phyloP scores from a whole-genome alignment of 306 rosid species.

The Lotus japonicus region DNA sequence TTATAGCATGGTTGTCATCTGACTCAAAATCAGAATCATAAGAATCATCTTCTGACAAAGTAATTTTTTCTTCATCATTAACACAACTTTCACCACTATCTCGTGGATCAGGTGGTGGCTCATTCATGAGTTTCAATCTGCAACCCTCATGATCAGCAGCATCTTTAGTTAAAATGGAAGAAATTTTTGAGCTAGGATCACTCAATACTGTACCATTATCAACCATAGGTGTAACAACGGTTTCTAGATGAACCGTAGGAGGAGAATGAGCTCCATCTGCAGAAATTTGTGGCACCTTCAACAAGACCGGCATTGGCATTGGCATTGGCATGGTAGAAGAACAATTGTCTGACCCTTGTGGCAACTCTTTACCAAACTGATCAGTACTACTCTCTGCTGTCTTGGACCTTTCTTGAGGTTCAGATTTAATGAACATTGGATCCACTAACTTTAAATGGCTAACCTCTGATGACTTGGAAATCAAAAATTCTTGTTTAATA shows the following conservation, averaged over 20 bases:
- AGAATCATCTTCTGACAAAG: slow-evolving; percentile 56
- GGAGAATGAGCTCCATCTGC: slow-evolving; percentile 14
- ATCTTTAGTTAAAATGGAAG: slow-evolving; percentile 22
- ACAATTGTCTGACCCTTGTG: slow-evolving; percentile 20
- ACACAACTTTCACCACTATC: slow-evolving; percentile 47
- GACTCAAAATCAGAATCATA: slow-evolving; percentile 70
- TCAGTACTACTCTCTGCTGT: slow-evolving; percentile 27
- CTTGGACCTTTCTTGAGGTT: slow-evolving; percentile 33
- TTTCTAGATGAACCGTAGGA: slow-evolving; percentile 28
- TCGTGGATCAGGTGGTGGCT: slow-evolving; percentile 25
- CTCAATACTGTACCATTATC: slow-evolving; percentile 22
- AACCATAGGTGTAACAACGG: slow-evolving; percentile 17
- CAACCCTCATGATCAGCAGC: slow-evolving; percentile 19
- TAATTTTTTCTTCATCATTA: slow-evolving; percentile 79
- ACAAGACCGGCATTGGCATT: not conserved
- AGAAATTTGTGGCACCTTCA: slow-evolving; percentile 3
- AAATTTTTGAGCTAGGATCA: slow-evolving; percentile 22
- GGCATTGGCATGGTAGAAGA: slow-evolving; percentile 23
- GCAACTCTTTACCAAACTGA: slow-evolving; percentile 24
- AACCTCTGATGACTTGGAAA: slow-evolving; percentile 22
- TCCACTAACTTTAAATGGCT: slow-evolving; percentile 27
- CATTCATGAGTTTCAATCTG: slow-evolving; percentile 39
- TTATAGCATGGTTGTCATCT: slow-evolving; percentile 63
- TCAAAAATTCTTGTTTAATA: slow-evolving; percentile 37
- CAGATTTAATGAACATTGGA: slow-evolving; percentile 43